phyloP scores from a whole-genome alignment of 2,329 filamentous ascomycete species.

The Claviceps arundinis region DNA sequence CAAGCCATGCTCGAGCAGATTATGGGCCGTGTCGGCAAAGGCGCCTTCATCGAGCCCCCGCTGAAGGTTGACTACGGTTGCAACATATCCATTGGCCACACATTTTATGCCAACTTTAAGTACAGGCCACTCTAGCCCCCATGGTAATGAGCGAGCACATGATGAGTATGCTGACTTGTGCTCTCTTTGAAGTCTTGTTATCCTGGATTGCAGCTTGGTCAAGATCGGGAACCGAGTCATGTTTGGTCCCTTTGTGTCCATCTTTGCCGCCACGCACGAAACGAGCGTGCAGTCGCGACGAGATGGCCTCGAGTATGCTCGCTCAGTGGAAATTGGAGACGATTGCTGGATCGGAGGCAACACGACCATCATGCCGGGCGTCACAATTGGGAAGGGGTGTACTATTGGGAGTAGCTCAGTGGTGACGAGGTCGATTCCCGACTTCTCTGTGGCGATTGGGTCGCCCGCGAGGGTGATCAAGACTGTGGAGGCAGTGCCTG shows the following conservation, averaged over 20 bases:
- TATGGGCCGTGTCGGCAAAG: constrained; percentile 35
- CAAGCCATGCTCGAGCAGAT: constrained; percentile 34
- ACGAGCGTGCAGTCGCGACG: constrained; percentile 41
- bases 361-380: constrained; percentile 35
- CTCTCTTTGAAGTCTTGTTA: constrained; percentile 30
- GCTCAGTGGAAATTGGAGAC: constrained; percentile 32
- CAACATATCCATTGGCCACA: constrained; percentile 47
- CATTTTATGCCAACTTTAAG: constrained; percentile 47
- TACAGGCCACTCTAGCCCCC: constrained; percentile 3
- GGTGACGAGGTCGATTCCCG: constrained; percentile 35
- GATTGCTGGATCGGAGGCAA: constrained; percentile 44
- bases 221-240: constrained; percentile 56
- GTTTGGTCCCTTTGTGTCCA: constrained; percentile 57
- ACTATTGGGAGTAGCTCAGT: constrained; percentile 37
- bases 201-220: constrained; percentile 62
- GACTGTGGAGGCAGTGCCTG: constrained; percentile 26
- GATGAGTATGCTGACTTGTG: background rate
- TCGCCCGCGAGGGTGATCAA: constrained; percentile 35
- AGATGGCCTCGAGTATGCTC: constrained; percentile 33
- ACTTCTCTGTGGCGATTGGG: constrained; percentile 34
- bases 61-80: constrained; percentile 52
- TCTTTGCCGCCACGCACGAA: constrained; percentile 62
- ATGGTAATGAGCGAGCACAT: background rate
- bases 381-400: constrained; percentile 38
- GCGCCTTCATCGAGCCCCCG: constrained; percentile 46